A percentile compares a stretch with the other conserved stretches of the same genome.
Conservation (phyloP, 495 filamentous ascomycete species). For the Xylaria curta region DNA sequence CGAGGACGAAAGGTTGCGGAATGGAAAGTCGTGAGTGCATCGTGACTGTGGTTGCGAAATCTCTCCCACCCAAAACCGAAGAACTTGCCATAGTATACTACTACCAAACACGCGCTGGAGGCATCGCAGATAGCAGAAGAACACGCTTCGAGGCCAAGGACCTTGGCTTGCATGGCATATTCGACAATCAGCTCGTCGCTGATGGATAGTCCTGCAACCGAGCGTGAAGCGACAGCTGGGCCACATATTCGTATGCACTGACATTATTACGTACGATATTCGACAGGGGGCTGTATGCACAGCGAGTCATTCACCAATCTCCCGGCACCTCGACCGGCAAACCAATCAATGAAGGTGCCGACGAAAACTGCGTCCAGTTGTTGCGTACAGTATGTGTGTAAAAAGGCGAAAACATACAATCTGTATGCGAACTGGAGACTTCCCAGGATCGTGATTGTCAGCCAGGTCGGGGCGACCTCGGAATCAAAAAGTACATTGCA, state of each 20-base stretch:
- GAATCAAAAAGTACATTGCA: background rate
- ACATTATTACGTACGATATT: constrained; percentile 28
- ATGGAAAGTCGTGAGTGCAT: background rate
- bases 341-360: constrained; percentile 21
- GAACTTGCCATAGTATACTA: background rate
- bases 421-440: constrained; percentile 16
- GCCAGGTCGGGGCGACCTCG: constrained; percentile 21
- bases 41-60: background rate
- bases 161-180: constrained; percentile 19
- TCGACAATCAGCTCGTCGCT: constrained; percentile 9
- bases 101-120: background rate
- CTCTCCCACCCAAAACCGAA: background rate
- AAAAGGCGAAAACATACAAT: constrained; percentile 4
- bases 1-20: background rate
- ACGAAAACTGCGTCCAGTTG: background rate
- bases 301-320: constrained; percentile 32
- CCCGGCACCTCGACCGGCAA: constrained; percentile 27
- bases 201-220: constrained; percentile 12
- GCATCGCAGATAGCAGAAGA: background rate
- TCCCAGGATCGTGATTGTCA: constrained; percentile 18
- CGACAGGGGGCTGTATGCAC: constrained; percentile 28
- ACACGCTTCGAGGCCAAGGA: background rate
- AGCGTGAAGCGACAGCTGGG: constrained; percentile 21
- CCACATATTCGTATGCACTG: constrained; percentile 25
- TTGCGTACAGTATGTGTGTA: constrained; percentile 16